Percentiles rank a stretch among this genome's conserved stretches.
Conservation (phyloP, 352 stramenopile species). For the Phytophthora lateralis region DNA sequence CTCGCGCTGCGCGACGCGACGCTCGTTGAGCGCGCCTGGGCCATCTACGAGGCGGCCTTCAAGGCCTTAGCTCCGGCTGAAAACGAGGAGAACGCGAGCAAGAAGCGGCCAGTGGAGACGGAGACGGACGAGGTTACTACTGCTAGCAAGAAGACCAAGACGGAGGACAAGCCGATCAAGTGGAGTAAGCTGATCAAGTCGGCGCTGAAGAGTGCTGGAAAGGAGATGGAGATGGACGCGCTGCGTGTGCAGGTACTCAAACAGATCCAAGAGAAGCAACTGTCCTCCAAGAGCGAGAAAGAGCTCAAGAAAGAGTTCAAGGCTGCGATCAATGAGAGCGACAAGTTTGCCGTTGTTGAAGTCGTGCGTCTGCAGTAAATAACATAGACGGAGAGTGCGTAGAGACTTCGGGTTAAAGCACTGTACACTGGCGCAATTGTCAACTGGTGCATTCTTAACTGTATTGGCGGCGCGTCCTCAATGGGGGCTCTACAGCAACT, state of each 20-base stretch:
- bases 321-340: conserved; percentile 41
- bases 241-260: conserved; percentile 57
- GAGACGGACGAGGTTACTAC: conserved; percentile 18
- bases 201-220: conserved; percentile 51
- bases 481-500: conserved; percentile 1
- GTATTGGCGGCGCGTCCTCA: background rate
- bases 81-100: conserved; percentile 27
- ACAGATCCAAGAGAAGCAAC: conserved; percentile 47
- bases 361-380: conserved; percentile 52
- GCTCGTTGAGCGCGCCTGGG: conserved; percentile 73
- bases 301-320: conserved; percentile 75
- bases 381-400: background rate
- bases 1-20: conserved; percentile 54
- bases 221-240: conserved; percentile 58
- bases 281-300: conserved; percentile 63
- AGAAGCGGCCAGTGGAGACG: conserved; percentile 52
- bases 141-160: conserved; percentile 52
- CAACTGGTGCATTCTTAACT: background rate
- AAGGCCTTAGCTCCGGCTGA: conserved; percentile 46
- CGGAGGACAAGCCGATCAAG: conserved; percentile 61
- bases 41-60: conserved; percentile 68
- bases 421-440: background rate
- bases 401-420: conserved; percentile 7
- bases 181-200: conserved; percentile 75
- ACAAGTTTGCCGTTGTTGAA: conserved; percentile 54